Conservation (phyloP, 2,329 filamentous ascomycete species). For the Apiospora pterosperma region DNA sequence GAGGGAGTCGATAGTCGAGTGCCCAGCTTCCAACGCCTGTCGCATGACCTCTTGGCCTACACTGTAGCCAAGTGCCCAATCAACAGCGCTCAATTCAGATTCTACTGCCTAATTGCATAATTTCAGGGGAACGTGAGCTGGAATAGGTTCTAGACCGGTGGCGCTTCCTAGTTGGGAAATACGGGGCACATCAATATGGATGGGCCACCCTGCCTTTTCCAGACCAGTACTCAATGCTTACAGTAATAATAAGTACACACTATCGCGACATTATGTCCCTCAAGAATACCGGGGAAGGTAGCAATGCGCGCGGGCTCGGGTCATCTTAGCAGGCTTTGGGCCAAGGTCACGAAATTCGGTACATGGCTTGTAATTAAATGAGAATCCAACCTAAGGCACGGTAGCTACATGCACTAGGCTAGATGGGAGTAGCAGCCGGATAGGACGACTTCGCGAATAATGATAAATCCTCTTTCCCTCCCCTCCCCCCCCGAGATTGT, state of each 20-base stretch:
- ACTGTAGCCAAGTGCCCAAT: background rate
- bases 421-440: background rate
- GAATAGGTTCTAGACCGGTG: background rate
- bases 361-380: background rate
- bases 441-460: background rate
- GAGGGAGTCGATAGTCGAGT: too few species aligned
- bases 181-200: background rate
- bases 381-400: background rate
- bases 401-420: background rate
- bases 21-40: too few species aligned
- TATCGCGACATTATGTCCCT: background rate
- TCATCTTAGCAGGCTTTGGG: background rate
- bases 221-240: too few species aligned
- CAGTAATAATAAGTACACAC: too few species aligned
- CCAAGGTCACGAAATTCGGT: background rate
- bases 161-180: background rate
- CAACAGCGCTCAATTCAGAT: background rate
- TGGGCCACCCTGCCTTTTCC: background rate
- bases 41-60: background rate
- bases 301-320: background rate
- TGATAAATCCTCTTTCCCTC: background rate
- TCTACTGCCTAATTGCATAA: background rate
- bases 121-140: background rate
- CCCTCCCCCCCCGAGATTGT: background rate
- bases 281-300: background rate